Conservation (phyloP, 1,139 yeast species). For the Williopsis jadinii region DNA sequence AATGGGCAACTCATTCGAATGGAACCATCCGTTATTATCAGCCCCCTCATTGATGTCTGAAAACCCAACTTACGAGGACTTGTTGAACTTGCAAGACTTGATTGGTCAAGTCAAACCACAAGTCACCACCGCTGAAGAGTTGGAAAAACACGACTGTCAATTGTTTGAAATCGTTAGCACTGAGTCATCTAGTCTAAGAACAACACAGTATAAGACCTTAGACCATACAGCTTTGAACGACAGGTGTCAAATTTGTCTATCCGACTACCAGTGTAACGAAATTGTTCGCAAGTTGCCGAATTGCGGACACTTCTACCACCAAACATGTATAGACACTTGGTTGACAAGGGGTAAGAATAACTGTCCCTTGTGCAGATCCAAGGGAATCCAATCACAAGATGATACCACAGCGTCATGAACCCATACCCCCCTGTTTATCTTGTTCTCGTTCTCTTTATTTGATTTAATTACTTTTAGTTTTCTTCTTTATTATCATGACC, state of each 20-base stretch:
- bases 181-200: background rate
- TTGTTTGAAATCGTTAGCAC: constrained; percentile 10
- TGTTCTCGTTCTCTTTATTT: too few species aligned
- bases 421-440: too few species aligned
- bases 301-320: constrained; percentile 46
- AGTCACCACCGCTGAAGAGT: constrained; percentile 34
- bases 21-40: constrained; percentile 38
- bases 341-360: constrained; percentile 44
- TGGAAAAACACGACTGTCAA: constrained; percentile 23
- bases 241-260: constrained; percentile 43
- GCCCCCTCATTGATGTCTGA: constrained; percentile 42
- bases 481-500: too few species aligned
- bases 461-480: too few species aligned
- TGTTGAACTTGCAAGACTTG: constrained; percentile 35
- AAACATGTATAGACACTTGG: constrained; percentile 52
- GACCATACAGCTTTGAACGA: constrained; percentile 1
- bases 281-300: constrained; percentile 33
- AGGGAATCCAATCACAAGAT: constrained; percentile 28
- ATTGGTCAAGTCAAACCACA: constrained; percentile 40
- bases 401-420: background rate
- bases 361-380: constrained; percentile 50
- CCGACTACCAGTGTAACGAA: constrained; percentile 39
- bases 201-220: background rate
- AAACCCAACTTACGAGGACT: constrained; percentile 42
- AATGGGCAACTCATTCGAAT: constrained; percentile 41